Conservation (phyloP, 2,329 filamentous ascomycete species). For the Ceratocystis cacaofunesta region DNA sequence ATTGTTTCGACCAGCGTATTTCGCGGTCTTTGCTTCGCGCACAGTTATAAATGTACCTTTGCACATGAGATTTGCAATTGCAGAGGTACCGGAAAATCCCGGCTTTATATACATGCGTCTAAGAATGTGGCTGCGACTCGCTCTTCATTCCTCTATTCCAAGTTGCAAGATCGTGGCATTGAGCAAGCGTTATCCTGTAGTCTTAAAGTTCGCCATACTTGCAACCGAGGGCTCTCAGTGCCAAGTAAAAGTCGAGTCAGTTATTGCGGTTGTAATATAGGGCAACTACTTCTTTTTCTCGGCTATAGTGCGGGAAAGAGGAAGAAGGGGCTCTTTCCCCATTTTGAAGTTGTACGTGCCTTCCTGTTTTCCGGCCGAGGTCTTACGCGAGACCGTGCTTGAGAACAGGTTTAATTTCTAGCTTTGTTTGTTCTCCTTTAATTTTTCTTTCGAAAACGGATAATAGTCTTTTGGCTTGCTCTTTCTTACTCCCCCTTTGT, state of each 20-base stretch:
- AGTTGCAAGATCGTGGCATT: background rate
- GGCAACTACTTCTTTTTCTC: background rate
- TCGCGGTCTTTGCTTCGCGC: background rate
- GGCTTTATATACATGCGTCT: background rate
- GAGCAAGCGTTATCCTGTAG: too few relatives aligned
- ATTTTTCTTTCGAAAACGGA: background rate
- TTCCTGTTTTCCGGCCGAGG: conserved; percentile 16
- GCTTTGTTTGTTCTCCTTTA: background rate
- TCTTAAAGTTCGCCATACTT: too few relatives aligned
- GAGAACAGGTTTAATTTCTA: background rate
- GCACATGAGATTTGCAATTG: background rate
- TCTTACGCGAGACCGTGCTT: background rate
- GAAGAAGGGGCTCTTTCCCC: background rate
- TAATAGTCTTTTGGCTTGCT: background rate
- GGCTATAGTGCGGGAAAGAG: conserved; percentile 3
- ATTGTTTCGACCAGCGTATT: too few relatives aligned
- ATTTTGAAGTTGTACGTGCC: background rate
- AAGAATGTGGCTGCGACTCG: background rate
- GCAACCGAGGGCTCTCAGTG: background rate
- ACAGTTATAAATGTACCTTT: background rate
- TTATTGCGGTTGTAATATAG: background rate
- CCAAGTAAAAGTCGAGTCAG: background rate
- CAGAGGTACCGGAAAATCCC: background rate
- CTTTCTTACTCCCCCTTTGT: background rate
- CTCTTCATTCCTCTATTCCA: background rate